Evolutionary conservation across 2,329 filamentous ascomycete genomes (phyloP).

Genomic region (Samsoniella hepiali): DNA sequence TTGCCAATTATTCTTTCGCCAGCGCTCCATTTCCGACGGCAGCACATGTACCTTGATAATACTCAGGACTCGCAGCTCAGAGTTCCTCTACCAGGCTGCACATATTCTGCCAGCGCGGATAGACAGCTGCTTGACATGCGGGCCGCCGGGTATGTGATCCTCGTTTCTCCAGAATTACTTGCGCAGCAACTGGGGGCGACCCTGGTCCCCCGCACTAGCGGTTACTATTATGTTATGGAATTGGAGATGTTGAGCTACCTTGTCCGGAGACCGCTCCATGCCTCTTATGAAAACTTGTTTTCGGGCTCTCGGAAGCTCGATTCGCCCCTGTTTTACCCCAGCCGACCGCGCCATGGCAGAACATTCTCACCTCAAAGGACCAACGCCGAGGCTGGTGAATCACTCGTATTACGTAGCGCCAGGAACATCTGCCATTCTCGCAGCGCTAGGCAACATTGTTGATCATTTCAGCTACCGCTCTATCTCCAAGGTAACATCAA

Average conservation of each 20-base stretch:
- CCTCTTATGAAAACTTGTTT: not conserved
- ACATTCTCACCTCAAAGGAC: not conserved
- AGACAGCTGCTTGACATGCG: not conserved
- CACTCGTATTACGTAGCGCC: not conserved
- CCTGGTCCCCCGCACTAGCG: slow-evolving; percentile 1
- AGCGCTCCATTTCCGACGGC: not conserved
- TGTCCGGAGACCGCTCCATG: not conserved
- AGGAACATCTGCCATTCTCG: not conserved
- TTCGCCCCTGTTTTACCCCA: not conserved
- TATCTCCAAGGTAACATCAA: slow-evolving; percentile 16
- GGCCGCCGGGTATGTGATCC: not conserved
- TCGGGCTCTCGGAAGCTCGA: not conserved
- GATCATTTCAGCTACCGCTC: not conserved
- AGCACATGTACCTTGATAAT: not conserved
- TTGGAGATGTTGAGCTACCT: not conserved
- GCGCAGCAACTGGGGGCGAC: not conserved
- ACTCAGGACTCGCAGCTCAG: no score
- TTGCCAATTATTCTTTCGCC: not conserved
- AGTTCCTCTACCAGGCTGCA: no score
- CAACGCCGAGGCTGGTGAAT: not conserved
- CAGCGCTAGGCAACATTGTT: not conserved
- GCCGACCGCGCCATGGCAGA: not conserved
- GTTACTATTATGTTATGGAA: slow-evolving; percentile 14
- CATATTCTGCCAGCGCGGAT: not conserved
- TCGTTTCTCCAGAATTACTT: not conserved